Conservation (phyloP, 2,329 filamentous ascomycete species). For the Penicillium verrucosum region DNA sequence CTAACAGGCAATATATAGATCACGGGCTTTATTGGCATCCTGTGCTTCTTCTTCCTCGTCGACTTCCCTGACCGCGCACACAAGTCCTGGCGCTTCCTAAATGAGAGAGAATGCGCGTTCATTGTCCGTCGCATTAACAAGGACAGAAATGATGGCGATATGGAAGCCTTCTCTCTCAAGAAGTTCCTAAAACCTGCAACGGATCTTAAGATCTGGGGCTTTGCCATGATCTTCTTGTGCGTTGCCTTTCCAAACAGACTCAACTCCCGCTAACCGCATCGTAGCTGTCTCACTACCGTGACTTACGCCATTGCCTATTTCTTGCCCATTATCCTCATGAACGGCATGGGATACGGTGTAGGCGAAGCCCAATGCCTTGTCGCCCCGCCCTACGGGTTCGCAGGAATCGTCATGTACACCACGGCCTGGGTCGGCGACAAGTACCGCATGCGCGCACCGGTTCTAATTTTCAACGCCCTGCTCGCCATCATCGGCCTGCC, state of each 20-base stretch:
- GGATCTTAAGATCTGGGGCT: conserved; percentile 56
- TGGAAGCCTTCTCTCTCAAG: conserved; percentile 47
- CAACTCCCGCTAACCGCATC: conserved; percentile 21
- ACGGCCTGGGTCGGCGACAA: conserved; percentile 64
- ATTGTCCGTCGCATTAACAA: conserved; percentile 52
- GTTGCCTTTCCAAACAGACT: conserved; percentile 3
- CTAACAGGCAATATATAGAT: conserved; percentile 18
- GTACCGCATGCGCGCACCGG: conserved; percentile 62
- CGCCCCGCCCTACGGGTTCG: conserved; percentile 66
- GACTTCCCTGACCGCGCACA: conserved; percentile 36
- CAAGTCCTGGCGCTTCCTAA: conserved; percentile 36
- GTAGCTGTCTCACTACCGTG: conserved; percentile 66
- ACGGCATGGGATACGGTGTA: conserved; percentile 62
- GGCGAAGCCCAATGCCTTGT: conserved; percentile 66
- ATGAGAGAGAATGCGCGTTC: conserved; percentile 43
- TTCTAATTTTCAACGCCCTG: conserved; percentile 64
- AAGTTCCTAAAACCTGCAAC: conserved; percentile 48
- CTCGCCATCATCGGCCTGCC: conserved; percentile 66
- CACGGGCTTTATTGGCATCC: conserved; percentile 27
- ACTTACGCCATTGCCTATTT: conserved; percentile 79
- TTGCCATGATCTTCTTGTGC: conserved; percentile 51
- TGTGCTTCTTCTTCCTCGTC: conserved; percentile 37
- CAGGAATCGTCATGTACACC: conserved; percentile 59
- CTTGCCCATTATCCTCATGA: conserved; percentile 67
- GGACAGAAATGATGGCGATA: conserved; percentile 52